Base-by-base conservation (phyloP, 2,329 filamentous ascomycete species). In the Pestalotiopsis fici region DNA sequence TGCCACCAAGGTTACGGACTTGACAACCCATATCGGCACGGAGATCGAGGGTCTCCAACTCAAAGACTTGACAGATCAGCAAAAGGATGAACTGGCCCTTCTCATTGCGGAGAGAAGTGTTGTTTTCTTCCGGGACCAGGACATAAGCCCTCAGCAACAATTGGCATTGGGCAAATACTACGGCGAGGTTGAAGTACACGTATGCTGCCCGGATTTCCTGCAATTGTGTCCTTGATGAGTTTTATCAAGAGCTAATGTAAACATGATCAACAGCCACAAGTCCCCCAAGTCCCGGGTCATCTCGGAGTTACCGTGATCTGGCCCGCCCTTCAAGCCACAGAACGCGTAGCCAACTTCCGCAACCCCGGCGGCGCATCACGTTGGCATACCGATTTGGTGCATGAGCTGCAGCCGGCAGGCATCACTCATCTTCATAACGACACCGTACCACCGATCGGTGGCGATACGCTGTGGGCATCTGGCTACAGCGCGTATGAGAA, bases 401-500 rank as follows among this genome's bases (percentile, higher is more conserved):
- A 93, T 71, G 91, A 93, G 75, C 82, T 83, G 39, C 90, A 93
- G 66, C 91, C 91, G 1, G 90, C 91, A 0, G 91, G 90, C 5
- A 87, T 92, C 65, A 92, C 90, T 0, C 90, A 92, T 74, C 81
- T 92, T 5, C 89, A 92, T 78, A 91, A 91, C 65, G 90, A 92
- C 74, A 90, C 89, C 0, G 82, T 93, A 0, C 90, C 90, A 0
- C 83, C 82, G 0, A 75, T 88, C 0, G 91, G 91, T 1, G 91
- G 91, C 12, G 91, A 93, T 76, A 93, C 91, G 0, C 84, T 93
- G 0, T 93, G 91, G 91, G 89, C 91, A 0, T 89, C 85, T 67
- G 90, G 91, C 1, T 93, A 93, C 74, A 82, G 87, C 0, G 91
- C 91, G 0, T 93, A 93, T 71, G 90, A 92, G 77, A 93, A 93